Evolutionary conservation across 2,329 filamentous ascomycete species (phyloP).

Genomic region (Graphium sp.): DNA sequence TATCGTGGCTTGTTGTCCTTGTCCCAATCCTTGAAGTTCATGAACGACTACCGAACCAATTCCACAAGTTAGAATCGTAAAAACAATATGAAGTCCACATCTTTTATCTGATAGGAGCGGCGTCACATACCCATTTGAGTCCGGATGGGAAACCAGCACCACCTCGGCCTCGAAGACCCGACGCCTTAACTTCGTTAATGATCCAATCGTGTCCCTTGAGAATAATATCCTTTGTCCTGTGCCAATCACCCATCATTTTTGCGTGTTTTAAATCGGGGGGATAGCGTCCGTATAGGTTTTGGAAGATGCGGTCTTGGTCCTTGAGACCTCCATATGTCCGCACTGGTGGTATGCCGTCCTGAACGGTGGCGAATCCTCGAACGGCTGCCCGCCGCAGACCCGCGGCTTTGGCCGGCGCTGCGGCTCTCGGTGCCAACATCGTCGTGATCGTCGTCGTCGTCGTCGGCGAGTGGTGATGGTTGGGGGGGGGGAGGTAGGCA

Average conservation of each 20-base stretch:
- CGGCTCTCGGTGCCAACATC: slow-evolving; percentile 28
- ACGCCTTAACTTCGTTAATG: slow-evolving; percentile 93
- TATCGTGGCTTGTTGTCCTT: slow-evolving; percentile 94
- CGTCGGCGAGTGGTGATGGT: slow-evolving; percentile 6
- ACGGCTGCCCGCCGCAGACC: slow-evolving; percentile 24
- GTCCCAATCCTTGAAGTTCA: slow-evolving; percentile 99
- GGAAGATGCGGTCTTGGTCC: slow-evolving; percentile 98
- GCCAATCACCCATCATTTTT: slow-evolving; percentile 97
- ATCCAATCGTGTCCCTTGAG: slow-evolving; percentile 96
- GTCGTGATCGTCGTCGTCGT: slow-evolving; percentile 12
- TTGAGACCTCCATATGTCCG: slow-evolving; percentile 70
- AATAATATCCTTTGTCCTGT: slow-evolving; percentile 98
- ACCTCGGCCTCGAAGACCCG: slow-evolving; percentile 85
- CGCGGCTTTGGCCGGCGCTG: slow-evolving; percentile 19
- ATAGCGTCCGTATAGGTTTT: slow-evolving; percentile 92
- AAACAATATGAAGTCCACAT: too few relatives aligned
- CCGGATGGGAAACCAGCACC: slow-evolving; percentile 96
- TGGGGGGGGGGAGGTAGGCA: slow-evolving; percentile 11
- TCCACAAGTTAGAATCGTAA: too few relatives aligned
- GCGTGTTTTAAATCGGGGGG: slow-evolving; percentile 83
- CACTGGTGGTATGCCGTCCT: slow-evolving; percentile 46
- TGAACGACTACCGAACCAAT: slow-evolving; percentile 60
- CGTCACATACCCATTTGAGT: slow-evolving; percentile 79
- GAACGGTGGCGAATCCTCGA: slow-evolving; percentile 67
- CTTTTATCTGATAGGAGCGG: neutral